Evolutionary conservation across 257 asterid genomes (phyloP), one percentile per base, ranked within the genome.

Genomic region (Marsdenia floribunda): DNA sequence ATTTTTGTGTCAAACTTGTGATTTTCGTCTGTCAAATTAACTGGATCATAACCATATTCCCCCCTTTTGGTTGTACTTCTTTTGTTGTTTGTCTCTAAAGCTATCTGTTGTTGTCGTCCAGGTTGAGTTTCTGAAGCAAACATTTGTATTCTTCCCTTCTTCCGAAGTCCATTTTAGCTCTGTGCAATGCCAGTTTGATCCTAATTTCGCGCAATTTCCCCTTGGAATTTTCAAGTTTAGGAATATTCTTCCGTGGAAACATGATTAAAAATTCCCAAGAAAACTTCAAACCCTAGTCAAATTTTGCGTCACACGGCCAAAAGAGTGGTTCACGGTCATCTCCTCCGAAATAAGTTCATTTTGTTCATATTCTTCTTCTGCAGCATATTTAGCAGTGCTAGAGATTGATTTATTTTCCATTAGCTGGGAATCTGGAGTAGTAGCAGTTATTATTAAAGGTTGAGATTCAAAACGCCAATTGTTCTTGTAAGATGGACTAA

Each of bases 241-340:
- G 1, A 15, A 8, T 68, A 10, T 66, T 59, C 10, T 67, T 73
- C 1, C 57, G 71, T 0, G 82, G 82, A 2, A 78, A 78, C 75
- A 73, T 73, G 26, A 49, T 42, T 0, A 73, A n/a, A 33, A 54
- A 73, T 54, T 78, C 53, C 74, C 60, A 10, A 16, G 61, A 59
- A 55, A 40, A 61, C 3, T 78, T 64, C 1, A 63, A 54, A n/a
- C 21, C 7, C 71, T 53, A 78, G 22, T 38, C 70, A 3, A 46
- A 67, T 33, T 65, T 78, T 19, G 33, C 50, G 37, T 29, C 74
- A 29, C 46, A 55, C 4, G 81, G 81, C 81, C 81, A 78, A 38
- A 73, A 73, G 55, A 78, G 18, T 42, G 77, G 81, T 59, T 78
- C 81, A 55, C 54, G 81, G n/a, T 78, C 81, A 66, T 55, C 74